phyloP scores from a whole-genome alignment of 352 stramenopile species.

The Phytophthora cactorum region DNA sequence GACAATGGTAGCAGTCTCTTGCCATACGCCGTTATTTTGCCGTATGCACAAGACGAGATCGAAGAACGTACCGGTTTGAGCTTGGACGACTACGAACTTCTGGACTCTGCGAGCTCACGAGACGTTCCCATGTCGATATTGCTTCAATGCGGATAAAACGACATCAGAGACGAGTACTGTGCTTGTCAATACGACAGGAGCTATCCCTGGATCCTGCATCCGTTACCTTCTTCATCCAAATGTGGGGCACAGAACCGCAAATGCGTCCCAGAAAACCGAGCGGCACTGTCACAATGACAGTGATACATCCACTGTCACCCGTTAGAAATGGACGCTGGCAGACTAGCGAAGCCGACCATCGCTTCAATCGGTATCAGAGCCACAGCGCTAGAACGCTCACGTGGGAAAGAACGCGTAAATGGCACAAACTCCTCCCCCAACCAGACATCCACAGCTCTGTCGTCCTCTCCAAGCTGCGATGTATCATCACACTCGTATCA shows the following conservation, averaged over 20 bases:
- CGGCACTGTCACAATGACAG: slow-evolving; percentile 1
- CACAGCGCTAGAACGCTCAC: slow-evolving; percentile 5
- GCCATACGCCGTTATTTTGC: slow-evolving; percentile 36
- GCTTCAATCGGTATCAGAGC: no score
- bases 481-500: slow-evolving; percentile 44
- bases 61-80: slow-evolving; percentile 33
- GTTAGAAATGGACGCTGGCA: background rate
- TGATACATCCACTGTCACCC: slow-evolving; percentile 6
- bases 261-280: background rate
- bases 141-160: slow-evolving; percentile 25
- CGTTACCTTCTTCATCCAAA: background rate
- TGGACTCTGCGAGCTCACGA: slow-evolving; percentile 31
- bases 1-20: background rate
- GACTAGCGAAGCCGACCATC: no score
- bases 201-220: slow-evolving; percentile 9
- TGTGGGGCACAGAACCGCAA: background rate
- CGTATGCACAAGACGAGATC: slow-evolving; percentile 36
- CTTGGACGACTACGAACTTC: slow-evolving; percentile 22
- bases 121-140: slow-evolving; percentile 28
- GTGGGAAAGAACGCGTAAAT: background rate
- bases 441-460: slow-evolving; percentile 40
- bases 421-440: slow-evolving; percentile 20
- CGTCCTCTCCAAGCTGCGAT: slow-evolving; percentile 38
- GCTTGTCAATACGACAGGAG: background rate
- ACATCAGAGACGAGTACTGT: background rate